Conservation (phyloP, 441 rosid species). For the Pelargonium citronellum region DNA sequence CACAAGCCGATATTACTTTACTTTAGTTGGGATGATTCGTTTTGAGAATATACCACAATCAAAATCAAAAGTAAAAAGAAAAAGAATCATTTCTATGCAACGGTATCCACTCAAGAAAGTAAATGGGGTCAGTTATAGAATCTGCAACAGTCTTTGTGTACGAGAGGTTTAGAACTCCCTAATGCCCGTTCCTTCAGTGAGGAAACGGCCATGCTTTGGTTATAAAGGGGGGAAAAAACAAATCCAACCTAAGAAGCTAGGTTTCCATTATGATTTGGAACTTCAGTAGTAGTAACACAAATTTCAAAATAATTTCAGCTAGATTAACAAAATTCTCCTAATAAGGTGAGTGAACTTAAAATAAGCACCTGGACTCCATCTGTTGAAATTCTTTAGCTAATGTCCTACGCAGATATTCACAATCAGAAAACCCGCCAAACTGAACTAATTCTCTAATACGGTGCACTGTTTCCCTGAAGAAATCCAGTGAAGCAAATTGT, state of each 20-base stretch:
- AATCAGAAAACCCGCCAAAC: slow-evolving; percentile 76
- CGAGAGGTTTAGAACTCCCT: background rate
- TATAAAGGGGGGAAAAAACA: background rate
- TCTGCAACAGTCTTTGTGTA: background rate
- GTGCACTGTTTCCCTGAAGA: slow-evolving; percentile 61
- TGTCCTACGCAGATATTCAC: slow-evolving; percentile 58
- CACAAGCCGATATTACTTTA: background rate
- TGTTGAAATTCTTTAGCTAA: slow-evolving; percentile 69
- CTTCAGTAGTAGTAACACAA: background rate
- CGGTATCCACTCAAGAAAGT: background rate
- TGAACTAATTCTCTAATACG: slow-evolving; percentile 59
- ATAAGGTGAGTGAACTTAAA: slow-evolving; percentile 13
- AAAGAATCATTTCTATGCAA: background rate
- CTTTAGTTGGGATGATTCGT: background rate
- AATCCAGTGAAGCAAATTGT: slow-evolving; percentile 15
- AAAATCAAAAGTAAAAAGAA: background rate
- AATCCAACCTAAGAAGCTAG: background rate
- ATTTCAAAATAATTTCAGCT: background rate
- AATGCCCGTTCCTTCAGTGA: background rate
- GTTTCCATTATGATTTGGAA: background rate
- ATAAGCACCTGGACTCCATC: slow-evolving; percentile 62
- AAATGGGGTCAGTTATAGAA: background rate
- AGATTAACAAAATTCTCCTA: background rate
- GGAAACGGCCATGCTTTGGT: background rate
- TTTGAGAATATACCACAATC: background rate